Evolutionary conservation across 176 grass and related monocot genomes (phyloP).

Genomic region (Typha latifolia): DNA sequence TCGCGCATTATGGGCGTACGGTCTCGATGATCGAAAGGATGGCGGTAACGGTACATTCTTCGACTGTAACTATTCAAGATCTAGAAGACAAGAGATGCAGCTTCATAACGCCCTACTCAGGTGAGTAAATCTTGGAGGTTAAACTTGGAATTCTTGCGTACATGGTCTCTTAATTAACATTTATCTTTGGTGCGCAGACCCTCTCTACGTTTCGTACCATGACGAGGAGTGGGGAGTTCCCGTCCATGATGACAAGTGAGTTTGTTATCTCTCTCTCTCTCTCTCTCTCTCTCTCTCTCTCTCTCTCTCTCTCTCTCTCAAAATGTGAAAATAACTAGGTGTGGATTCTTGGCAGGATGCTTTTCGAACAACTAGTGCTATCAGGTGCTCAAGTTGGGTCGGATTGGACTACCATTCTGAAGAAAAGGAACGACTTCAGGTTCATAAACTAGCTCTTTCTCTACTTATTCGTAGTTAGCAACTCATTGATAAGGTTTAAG

Average conservation of each 20-base stretch:
- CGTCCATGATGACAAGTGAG: conserved; percentile 22
- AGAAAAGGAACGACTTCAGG: conserved; percentile 81
- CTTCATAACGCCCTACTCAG: conserved; percentile 10
- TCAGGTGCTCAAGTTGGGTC: conserved; percentile 83
- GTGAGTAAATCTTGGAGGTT: neutral
- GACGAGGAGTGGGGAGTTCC: conserved; percentile 26
- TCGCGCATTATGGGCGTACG: conserved; percentile 19
- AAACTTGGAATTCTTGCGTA: neutral
- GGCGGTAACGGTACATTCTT: conserved; percentile 6
- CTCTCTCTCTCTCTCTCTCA: too few relatives aligned
- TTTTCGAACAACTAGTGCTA: conserved; percentile 80
- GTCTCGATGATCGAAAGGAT: conserved; percentile 12
- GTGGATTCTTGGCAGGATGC: conserved; percentile 28
- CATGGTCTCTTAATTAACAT: neutral
- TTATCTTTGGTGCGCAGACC: conserved; percentile 6
- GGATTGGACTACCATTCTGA: conserved; percentile 84
- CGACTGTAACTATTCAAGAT: neutral
- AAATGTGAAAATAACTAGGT: too few relatives aligned
- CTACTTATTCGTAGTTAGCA: neutral
- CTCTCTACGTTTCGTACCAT: conserved; percentile 19
- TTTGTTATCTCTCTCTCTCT: too few relatives aligned
- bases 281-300: too few relatives aligned
- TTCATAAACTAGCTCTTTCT: neutral
- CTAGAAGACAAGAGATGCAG: conserved; percentile 22
- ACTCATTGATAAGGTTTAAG: neutral